Base-by-base conservation (phyloP, 2,329 filamentous ascomycete genomes). In the Phyllosticta citribraziliensis region DNA sequence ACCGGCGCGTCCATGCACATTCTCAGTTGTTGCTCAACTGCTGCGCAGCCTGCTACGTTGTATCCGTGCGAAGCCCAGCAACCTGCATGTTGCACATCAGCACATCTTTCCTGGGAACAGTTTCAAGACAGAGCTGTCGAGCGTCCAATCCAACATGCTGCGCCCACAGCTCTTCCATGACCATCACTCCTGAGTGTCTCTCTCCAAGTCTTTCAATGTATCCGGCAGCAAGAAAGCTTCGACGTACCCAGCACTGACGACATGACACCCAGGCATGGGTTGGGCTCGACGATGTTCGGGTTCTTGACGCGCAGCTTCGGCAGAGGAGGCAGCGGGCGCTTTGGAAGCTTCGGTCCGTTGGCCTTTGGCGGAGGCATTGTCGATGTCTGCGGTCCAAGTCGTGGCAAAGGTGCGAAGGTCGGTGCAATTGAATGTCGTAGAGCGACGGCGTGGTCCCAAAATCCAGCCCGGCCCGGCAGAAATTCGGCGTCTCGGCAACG, bases 61-160 rank as follows among this genome's bases (percentile, higher is more conserved):
- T 87, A 87, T 55, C 89, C 89, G 30, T 86, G 83, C 2, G 89
- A 92, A 1, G 89, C 89, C 89, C 89, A 94, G 76, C 89, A 94
- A 64, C 88, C 89, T 93, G 64, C 65, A 12, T 55, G 53, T 10
- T 40, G 30, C 55, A 8, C 58, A 64, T 72, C 56, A 72, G 68
- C 64, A 57, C 24, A 5, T 2, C 19, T 1, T 35, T 40, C 40
- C 27, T 27, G 3, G 40, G 6, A 1, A n/a, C 17, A 22, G 11
- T 17, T 24, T 17, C 12, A 12, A 30, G 22, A 20, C 30, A 2
- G 11, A 11, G 25, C 4, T 25, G 40, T 25, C 19, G 20, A 47
- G 53, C 22, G 11, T 35, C 54, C 25, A 11, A 24, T 17, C 22
- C 10, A 22, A 22, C 10, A 8, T 11, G 17, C 22, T 11, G 25